These are phyloP conservation scores for Erysimum cheiri DNA, from an alignment of 441 rosid species.

Conservation along the genomic window DNA sequence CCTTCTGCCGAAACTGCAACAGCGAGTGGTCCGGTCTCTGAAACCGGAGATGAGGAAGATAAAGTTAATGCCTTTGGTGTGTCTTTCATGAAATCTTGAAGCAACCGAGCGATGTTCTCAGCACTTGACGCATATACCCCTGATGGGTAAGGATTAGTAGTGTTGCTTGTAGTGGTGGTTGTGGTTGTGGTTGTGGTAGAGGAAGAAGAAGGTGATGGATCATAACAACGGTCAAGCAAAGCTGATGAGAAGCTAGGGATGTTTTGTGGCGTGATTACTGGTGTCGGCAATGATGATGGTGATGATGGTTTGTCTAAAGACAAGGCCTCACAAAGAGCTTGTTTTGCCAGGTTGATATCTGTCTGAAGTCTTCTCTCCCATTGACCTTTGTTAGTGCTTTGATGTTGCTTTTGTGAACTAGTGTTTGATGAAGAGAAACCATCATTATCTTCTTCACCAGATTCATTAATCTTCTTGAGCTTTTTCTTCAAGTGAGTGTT, in stretches of 20 bases:
- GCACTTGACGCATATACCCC: conserved; percentile 59
- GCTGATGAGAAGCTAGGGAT: conserved; percentile 34
- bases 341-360: conserved; percentile 69
- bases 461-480: conserved; percentile 57
- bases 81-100: conserved; percentile 55
- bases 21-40: conserved; percentile 32
- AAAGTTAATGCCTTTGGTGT: conserved; percentile 38
- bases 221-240: conserved; percentile 40
- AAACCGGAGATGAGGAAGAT: conserved; percentile 35
- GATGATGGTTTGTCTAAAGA: conserved; percentile 53
- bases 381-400: conserved; percentile 59
- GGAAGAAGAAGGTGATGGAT: conserved; percentile 39
- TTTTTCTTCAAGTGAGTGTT: conserved; percentile 98
- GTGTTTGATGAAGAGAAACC: conserved; percentile 42
- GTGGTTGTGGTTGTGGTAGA: conserved; percentile 30
- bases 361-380: conserved; percentile 85
- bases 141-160: conserved; percentile 31
- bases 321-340: conserved; percentile 65
- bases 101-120: conserved; percentile 68
- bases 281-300: conserved; percentile 16
- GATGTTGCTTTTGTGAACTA: conserved; percentile 32
- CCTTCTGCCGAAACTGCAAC: conserved; percentile 48
- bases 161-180: conserved; percentile 25
- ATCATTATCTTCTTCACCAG: conserved; percentile 47
- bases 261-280: conserved; percentile 28